phyloP scores from a whole-genome alignment of 352 stramenopile species.

The Phytophthora fragariae region DNA sequence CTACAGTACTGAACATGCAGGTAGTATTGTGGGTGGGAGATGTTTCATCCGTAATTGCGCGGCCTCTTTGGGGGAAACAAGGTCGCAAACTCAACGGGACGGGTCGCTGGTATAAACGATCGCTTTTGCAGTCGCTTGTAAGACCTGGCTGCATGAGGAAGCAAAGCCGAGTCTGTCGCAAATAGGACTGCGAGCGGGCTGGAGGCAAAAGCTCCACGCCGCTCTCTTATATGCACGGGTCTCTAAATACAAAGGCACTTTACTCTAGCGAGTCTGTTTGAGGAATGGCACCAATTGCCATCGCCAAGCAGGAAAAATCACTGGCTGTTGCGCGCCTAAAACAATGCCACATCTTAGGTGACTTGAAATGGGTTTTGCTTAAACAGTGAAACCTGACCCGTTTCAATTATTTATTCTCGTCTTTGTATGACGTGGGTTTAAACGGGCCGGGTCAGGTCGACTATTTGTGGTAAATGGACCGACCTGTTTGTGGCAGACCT shows the following conservation, averaged over 20 bases:
- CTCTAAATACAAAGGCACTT: not conserved
- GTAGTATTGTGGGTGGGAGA: constrained; percentile 8
- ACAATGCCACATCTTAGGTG: not conserved
- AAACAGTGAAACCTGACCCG: not conserved
- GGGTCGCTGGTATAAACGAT: constrained; percentile 86
- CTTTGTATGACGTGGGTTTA: not conserved
- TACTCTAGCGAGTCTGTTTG: constrained; percentile 8
- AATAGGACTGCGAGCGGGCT: constrained; percentile 78
- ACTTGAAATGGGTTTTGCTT: no score
- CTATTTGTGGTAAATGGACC: not conserved
- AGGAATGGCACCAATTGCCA: constrained; percentile 18
- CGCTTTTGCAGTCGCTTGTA: constrained; percentile 88
- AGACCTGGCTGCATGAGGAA: constrained; percentile 74
- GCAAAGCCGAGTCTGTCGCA: constrained; percentile 80
- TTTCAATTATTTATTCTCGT: not conserved
- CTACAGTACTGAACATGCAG: not conserved
- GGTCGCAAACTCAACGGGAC: constrained; percentile 87
- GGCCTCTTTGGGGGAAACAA: constrained; percentile 70
- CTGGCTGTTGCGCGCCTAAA: constrained; percentile 18
- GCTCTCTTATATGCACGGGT: constrained; percentile 15
- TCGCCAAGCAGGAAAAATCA: constrained; percentile 11
- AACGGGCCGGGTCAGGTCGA: not conserved
- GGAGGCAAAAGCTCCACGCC: constrained; percentile 1
- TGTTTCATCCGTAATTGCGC: constrained; percentile 88
- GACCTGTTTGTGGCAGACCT: not conserved